These are phyloP conservation scores for Arthromyces matolae DNA, from an alignment of 768 basidiomycete species.

Conservation along the genomic window DNA sequence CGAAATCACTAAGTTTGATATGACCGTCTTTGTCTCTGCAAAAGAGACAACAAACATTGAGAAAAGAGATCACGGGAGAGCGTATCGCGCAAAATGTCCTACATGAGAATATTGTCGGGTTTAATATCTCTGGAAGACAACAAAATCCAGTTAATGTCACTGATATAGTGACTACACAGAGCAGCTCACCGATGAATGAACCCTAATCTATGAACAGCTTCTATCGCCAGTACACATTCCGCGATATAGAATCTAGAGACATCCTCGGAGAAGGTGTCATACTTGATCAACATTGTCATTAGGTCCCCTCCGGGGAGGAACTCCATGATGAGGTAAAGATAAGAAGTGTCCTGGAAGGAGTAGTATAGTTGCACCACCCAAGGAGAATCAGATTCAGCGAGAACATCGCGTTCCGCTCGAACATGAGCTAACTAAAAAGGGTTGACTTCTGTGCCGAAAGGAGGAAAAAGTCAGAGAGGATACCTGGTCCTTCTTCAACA, in stretches of 20 bases:
- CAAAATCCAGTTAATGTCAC: too few species aligned
- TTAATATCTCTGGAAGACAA: constrained; percentile 91
- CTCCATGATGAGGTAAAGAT: constrained; percentile 98
- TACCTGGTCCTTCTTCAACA: constrained; percentile 99
- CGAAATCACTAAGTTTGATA: constrained; percentile 97
- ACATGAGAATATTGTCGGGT: constrained; percentile 86
- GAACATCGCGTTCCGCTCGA: constrained; percentile 93
- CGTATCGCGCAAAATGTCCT: too few species aligned
- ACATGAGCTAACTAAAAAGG: constrained; percentile 98
- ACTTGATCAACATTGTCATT: constrained; percentile 99
- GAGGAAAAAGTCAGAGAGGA: constrained; percentile 4
- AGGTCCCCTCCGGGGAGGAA: constrained; percentile 97
- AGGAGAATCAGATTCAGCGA: constrained; percentile 90
- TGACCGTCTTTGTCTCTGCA: constrained; percentile 86
- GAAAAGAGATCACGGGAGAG: too few species aligned
- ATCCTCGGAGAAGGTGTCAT: constrained; percentile 98
- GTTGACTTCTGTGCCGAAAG: neutral
- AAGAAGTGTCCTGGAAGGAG: constrained; percentile 94
- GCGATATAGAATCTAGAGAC: constrained; percentile 98
- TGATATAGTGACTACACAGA: too few species aligned
- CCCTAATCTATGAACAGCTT: constrained; percentile 94
- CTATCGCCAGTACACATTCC: constrained; percentile 96
- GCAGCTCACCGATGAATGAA: constrained; percentile 87
- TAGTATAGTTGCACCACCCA: constrained; percentile 98
- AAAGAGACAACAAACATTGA: constrained; percentile 3